Conservation (phyloP, 2,329 filamentous ascomycete species). For the Rhinocladiella mackenziei region DNA sequence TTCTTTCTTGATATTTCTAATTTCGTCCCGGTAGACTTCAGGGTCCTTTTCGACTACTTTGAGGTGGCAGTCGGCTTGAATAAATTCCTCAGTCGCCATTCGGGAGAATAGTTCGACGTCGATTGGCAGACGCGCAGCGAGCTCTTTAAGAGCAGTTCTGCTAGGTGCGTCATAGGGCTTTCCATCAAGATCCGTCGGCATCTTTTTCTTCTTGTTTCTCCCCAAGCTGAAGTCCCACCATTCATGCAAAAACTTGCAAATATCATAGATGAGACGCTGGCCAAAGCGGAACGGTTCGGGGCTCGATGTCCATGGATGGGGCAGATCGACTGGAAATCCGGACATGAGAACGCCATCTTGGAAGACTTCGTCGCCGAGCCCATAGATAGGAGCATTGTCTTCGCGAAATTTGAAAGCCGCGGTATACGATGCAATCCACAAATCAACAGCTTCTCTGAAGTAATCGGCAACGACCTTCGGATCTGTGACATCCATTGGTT, state of each 20-base stretch:
- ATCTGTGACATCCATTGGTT: conserved; percentile 57
- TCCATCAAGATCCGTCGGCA: conserved; percentile 27
- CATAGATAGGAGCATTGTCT: conserved; percentile 66
- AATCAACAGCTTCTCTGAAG: conserved; percentile 67
- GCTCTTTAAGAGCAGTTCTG: conserved; percentile 17
- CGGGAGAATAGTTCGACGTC: conserved; percentile 25
- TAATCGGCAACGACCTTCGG: conserved; percentile 43
- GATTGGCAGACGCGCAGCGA: conserved; percentile 22
- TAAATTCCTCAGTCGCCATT: conserved; percentile 22
- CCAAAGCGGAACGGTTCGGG: conserved; percentile 21
- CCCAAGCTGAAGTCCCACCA: conserved; percentile 33
- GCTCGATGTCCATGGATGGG: conserved; percentile 81
- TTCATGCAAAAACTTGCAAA: conserved; percentile 30
- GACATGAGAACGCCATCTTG: conserved; percentile 60
- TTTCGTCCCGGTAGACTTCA: conserved; percentile 18
- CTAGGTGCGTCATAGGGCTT: conserved; percentile 27
- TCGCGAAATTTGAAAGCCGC: conserved; percentile 67
- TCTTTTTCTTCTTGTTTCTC: conserved; percentile 27
- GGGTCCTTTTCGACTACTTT: conserved; percentile 15
- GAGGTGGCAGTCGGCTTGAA: conserved; percentile 18
- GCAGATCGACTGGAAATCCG: conserved; percentile 62
- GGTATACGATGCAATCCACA: conserved; percentile 63
- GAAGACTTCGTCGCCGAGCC: conserved; percentile 64
- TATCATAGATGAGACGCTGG: conserved; percentile 23
- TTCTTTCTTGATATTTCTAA: conserved; percentile 18